These are phyloP conservation scores for Hapsidospora chrysogenum DNA, from an alignment of 495 filamentous ascomycete species.

Conservation along the genomic window DNA sequence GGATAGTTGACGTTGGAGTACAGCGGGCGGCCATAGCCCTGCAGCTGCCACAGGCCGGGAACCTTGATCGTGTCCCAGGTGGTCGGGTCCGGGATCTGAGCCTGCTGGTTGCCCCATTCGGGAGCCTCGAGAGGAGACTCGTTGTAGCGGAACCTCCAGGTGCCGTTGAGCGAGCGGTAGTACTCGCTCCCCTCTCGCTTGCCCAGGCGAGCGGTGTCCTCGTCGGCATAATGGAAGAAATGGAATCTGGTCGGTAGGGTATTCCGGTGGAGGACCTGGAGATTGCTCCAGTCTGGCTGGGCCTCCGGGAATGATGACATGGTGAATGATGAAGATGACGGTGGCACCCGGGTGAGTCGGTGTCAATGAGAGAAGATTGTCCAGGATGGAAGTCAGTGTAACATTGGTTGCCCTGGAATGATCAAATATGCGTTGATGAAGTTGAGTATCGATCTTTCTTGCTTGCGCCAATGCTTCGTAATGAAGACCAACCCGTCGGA, in stretches of 20 bases:
- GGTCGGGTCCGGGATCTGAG: conserved; percentile 6
- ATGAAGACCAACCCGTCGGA: too few relatives aligned
- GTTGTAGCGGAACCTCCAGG: conserved; percentile 40
- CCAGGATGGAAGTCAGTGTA: too few relatives aligned
- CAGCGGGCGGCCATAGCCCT: conserved; percentile 46
- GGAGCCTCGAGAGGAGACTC: conserved; percentile 30
- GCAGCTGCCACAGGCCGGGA: conserved; percentile 55
- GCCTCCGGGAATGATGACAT: too few relatives aligned
- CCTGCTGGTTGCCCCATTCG: too few relatives aligned
- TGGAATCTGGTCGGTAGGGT: conserved; percentile 43
- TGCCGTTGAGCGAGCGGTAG: conserved; percentile 34
- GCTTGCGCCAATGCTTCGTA: too few relatives aligned
- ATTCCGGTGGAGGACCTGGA: conserved; percentile 44
- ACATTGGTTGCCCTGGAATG: too few relatives aligned
- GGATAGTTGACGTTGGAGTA: conserved; percentile 54
- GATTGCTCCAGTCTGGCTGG: conserved; percentile 44
- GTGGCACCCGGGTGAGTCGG: too few relatives aligned
- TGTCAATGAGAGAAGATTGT: too few relatives aligned
- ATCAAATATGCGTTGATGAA: too few relatives aligned
- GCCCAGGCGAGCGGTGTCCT: conserved; percentile 15
- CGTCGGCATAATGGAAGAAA: conserved; percentile 31
- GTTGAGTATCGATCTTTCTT: too few relatives aligned
- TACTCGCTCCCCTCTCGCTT: conserved; percentile 15
- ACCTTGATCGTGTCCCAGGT: conserved; percentile 41
- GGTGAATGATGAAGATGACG: too few relatives aligned